Evolutionary conservation across 306 rosid genomes (phyloP).

Genomic region (Quercus agrifolia): DNA sequence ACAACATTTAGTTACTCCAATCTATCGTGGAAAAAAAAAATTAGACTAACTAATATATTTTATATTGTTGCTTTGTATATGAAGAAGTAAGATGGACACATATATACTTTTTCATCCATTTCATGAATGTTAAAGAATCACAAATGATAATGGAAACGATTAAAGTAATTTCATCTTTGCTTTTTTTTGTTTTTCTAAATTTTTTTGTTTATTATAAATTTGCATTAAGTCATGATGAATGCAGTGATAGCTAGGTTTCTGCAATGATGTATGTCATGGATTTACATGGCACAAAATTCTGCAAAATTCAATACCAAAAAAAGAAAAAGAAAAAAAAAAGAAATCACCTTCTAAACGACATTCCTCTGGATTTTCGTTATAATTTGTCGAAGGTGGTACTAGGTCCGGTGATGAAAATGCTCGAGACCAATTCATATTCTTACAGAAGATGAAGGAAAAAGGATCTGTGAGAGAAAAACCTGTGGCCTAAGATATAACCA

Average conservation of each 20-base stretch:
- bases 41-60: background rate
- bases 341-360: constrained; percentile 59
- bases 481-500: constrained; percentile 5
- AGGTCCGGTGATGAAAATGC: constrained; percentile 59
- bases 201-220: background rate
- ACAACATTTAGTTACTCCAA: background rate
- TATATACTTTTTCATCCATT: background rate
- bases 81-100: background rate
- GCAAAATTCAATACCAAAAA: background rate
- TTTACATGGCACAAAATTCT: background rate
- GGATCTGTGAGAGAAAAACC: constrained; percentile 7
- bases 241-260: background rate
- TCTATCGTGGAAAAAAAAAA: background rate
- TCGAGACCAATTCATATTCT: constrained; percentile 36
- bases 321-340: no score
- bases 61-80: background rate
- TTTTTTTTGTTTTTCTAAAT: background rate
- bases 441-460: constrained; percentile 15
- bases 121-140: background rate
- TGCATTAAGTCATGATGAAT: background rate
- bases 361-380: constrained; percentile 30
- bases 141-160: background rate
- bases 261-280: background rate
- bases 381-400: constrained; percentile 33
- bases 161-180: no score